A percentile compares a stretch with the other conserved stretches of the same genome.
These are phyloP conservation scores for Trichoderma sp. DNA, from an alignment of 2,329 filamentous ascomycete species.

Conservation along the genomic window DNA sequence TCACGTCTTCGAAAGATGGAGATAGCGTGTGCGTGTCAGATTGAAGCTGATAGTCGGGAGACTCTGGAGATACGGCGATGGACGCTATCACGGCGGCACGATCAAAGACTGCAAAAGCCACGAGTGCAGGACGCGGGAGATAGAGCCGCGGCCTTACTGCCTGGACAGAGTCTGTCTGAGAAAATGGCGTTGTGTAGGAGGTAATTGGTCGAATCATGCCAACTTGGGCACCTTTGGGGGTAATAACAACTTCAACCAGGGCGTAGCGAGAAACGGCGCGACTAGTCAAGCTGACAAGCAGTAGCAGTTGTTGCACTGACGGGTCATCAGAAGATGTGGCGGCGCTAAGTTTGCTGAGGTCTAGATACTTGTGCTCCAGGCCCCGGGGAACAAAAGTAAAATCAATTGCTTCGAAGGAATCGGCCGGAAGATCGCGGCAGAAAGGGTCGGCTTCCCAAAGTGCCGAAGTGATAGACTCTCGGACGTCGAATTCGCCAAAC, in stretches of 20 bases:
- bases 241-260: slow-evolving; percentile 72
- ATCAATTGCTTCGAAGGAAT: slow-evolving; percentile 76
- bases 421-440: slow-evolving; percentile 53
- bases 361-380: slow-evolving; percentile 53
- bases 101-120: slow-evolving; percentile 81
- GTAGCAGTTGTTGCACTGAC: slow-evolving; percentile 60
- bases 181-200: slow-evolving; percentile 61
- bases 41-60: slow-evolving; percentile 76
- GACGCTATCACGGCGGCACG: slow-evolving; percentile 78
- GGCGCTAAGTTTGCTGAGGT: slow-evolving; percentile 56
- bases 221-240: slow-evolving; percentile 57
- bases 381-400: slow-evolving; percentile 69
- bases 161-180: slow-evolving; percentile 43
- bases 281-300: slow-evolving; percentile 62
- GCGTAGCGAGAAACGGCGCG: slow-evolving; percentile 66
- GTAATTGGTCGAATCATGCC: slow-evolving; percentile 70
- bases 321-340: slow-evolving; percentile 55
- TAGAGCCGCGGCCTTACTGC: slow-evolving; percentile 66
- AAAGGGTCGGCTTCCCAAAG: slow-evolving; percentile 60
- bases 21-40: slow-evolving; percentile 66
- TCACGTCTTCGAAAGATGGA: slow-evolving; percentile 79
- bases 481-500: slow-evolving; percentile 71
- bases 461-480: slow-evolving; percentile 64
- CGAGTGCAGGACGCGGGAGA: slow-evolving; percentile 76
- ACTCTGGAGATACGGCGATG: slow-evolving; percentile 67